A percentile compares a stretch with the other conserved stretches of the same genome.
Evolutionary conservation across 148 eudicot species (phyloP).

Genomic region (Camellia granthamiana): DNA sequence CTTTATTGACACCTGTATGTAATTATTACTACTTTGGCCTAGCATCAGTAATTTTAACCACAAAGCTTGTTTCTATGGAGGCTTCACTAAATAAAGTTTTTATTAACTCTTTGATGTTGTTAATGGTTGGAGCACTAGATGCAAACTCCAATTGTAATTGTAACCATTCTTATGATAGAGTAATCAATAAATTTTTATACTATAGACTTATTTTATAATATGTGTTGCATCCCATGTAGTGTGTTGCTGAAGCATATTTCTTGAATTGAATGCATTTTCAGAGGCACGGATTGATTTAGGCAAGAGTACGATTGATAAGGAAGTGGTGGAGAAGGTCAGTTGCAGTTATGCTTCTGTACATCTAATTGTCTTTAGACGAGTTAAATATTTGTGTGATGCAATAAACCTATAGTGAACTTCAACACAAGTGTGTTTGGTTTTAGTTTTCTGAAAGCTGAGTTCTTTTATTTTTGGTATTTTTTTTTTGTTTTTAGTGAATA

Average conservation of each 20-base stretch:
- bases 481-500: not conserved
- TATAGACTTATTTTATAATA: not conserved
- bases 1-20: not conserved
- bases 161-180: not conserved
- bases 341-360: slow-evolving; percentile 9
- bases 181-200: not conserved
- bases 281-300: slow-evolving; percentile 66
- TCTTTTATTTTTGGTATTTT: not conserved
- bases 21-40: not conserved
- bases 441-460: not conserved
- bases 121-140: not conserved
- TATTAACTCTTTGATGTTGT: not conserved
- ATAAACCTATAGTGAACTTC: not conserved
- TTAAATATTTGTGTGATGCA: not conserved
- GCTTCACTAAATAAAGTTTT: not conserved
- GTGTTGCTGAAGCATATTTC: not conserved
- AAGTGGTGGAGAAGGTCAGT: slow-evolving; percentile 77
- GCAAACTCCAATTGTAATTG: not conserved
- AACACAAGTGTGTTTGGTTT: too few species aligned
- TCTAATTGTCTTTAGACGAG: not conserved
- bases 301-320: slow-evolving; percentile 62
- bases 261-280: slow-evolving; percentile 27
- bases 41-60: not conserved
- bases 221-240: not conserved
- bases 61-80: not conserved